Evolutionary conservation across 345 rosid genomes (phyloP).

Genomic region (Euphorbia pulcherrima): DNA sequence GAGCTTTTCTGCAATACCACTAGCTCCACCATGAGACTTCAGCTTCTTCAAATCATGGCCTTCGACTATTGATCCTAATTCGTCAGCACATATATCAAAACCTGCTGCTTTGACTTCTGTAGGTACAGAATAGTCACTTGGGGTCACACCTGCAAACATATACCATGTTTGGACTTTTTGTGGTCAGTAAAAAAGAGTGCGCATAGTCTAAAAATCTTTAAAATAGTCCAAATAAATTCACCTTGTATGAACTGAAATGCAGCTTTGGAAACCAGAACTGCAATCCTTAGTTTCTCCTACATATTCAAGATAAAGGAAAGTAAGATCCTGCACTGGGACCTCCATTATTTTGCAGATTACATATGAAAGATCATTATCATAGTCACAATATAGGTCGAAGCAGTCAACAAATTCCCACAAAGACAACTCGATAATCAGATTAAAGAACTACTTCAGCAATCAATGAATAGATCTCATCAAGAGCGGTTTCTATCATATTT

Average conservation of each 20-base stretch:
- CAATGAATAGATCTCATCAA: not conserved
- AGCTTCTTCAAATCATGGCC: conserved; percentile 76
- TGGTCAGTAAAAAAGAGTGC: not conserved
- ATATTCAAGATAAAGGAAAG: conserved; percentile 1
- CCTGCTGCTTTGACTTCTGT: conserved; percentile 79
- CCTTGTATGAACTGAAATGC: conserved; percentile 81
- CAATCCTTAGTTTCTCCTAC: conserved; percentile 83
- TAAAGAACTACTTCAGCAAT: not conserved
- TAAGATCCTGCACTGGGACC: not conserved
- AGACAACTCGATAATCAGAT: not conserved
- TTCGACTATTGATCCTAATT: conserved; percentile 79
- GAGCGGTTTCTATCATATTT: not conserved
- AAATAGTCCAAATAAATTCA: conserved; percentile 21
- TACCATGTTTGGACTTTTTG: not conserved
- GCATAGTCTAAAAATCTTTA: not conserved
- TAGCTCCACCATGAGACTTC: conserved; percentile 67
- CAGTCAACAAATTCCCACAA: not conserved
- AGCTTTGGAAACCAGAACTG: conserved; percentile 90
- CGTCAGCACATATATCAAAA: conserved; percentile 72
- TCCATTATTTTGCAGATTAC: not conserved
- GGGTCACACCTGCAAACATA: conserved; percentile 51
- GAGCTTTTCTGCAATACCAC: conserved; percentile 62
- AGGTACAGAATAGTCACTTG: conserved; percentile 78
- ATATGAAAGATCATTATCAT: not conserved
- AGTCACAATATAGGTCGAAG: no score